phyloP scores from a whole-genome alignment of 768 basidiomycete genomes.

The Boletus insuetus region DNA sequence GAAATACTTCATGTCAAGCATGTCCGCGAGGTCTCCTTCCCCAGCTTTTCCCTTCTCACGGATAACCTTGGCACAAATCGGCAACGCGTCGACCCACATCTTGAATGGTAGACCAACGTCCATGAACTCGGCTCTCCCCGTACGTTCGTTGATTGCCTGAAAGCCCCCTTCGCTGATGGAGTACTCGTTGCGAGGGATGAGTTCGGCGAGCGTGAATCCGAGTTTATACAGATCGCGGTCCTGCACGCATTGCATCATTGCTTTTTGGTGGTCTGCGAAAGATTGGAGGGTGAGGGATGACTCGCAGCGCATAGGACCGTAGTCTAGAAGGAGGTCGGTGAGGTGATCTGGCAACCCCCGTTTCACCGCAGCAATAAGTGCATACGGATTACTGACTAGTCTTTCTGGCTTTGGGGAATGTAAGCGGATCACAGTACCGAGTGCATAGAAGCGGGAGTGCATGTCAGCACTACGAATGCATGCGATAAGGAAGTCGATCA shows the following conservation, averaged over 20 bases:
- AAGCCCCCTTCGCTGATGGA: slow-evolving; percentile 53
- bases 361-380: slow-evolving; percentile 42
- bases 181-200: slow-evolving; percentile 57
- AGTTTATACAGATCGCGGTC: slow-evolving; percentile 49
- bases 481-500: slow-evolving; percentile 49
- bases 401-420: slow-evolving; percentile 45
- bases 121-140: slow-evolving; percentile 37
- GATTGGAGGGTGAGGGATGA: slow-evolving; percentile 40
- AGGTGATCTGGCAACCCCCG: slow-evolving; percentile 47
- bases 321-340: slow-evolving; percentile 43
- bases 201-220: slow-evolving; percentile 45
- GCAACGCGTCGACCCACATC: slow-evolving; percentile 55
- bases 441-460: slow-evolving; percentile 47
- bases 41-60: slow-evolving; percentile 39
- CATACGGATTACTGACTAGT: slow-evolving; percentile 42
- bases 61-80: slow-evolving; percentile 53
- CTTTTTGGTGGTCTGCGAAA: slow-evolving; percentile 44
- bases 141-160: slow-evolving; percentile 41
- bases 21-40: slow-evolving; percentile 53
- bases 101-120: slow-evolving; percentile 57
- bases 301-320: slow-evolving; percentile 49
- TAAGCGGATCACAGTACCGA: slow-evolving; percentile 51
- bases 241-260: slow-evolving; percentile 48
- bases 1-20: slow-evolving; percentile 59
- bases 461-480: slow-evolving; percentile 55